These are phyloP conservation scores for Medicago ruthenica DNA, from an alignment of 306 rosid genomes.

Conservation along the genomic window DNA sequence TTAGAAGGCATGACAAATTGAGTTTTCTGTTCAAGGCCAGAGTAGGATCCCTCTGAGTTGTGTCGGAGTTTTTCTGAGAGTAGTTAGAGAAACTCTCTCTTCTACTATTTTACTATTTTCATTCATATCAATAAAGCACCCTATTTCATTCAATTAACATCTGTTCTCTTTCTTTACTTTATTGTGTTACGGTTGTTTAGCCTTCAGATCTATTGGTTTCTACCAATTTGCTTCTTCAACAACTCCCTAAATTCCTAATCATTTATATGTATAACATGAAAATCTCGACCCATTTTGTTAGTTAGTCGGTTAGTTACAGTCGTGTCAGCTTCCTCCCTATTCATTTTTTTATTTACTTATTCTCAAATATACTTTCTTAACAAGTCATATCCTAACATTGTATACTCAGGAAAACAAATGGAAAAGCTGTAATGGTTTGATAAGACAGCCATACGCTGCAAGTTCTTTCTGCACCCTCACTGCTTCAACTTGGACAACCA, in stretches of 20 bases:
- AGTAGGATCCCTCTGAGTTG: too few relatives aligned
- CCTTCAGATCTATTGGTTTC: too few relatives aligned
- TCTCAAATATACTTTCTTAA: not conserved
- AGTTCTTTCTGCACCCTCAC: slow-evolving; percentile 23
- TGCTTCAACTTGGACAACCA: slow-evolving; percentile 22
- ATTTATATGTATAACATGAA: not conserved
- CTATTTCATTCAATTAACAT: too few relatives aligned
- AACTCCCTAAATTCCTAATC: slow-evolving; percentile 6
- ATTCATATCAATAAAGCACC: too few relatives aligned
- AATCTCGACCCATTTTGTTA: not conserved
- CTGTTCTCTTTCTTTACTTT: too few relatives aligned
- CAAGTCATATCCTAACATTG: not conserved
- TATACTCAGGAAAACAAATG: not conserved
- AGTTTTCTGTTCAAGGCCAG: too few relatives aligned
- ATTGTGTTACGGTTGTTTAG: too few relatives aligned
- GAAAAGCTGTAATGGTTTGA: not conserved
- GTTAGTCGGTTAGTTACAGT: not conserved
- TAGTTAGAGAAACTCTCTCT: too few relatives aligned
- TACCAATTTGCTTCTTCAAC: not conserved
- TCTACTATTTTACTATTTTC: too few relatives aligned
- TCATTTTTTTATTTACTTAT: not conserved
- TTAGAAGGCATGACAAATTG: too few relatives aligned
- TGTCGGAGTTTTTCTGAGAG: too few relatives aligned
- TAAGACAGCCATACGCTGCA: slow-evolving; percentile 2
- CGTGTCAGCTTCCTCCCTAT: slow-evolving; percentile 1